Evolutionary conservation across 495 filamentous ascomycete genomes (phyloP), one percentile per base, ranked within the genome.

Genomic region (Penicillium turbatum): DNA sequence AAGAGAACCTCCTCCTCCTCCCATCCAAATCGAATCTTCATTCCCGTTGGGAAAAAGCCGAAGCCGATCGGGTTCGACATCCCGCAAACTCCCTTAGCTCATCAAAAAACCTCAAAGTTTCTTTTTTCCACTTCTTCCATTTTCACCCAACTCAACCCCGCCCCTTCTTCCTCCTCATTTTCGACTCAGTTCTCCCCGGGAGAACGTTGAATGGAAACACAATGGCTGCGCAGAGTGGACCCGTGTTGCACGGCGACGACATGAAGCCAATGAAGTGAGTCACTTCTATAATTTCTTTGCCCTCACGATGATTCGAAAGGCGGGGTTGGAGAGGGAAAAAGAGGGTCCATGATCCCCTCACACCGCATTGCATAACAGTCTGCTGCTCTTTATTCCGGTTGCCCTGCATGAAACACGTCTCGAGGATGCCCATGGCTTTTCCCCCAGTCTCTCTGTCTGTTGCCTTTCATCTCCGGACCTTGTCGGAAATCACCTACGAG

Each of bases 201-300:
- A 60, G 54, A 59, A 37, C 53, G 47, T 71, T 72, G 68, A 53
- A 78, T 78, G 75, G 73, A 70, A 75, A 60, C 54, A 57, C 64
- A 64, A 76, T 76, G 73, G 72, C 75, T 64, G 60, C 72, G 67
- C 72, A 74, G 59, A 73, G 70, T 63, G 72, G 70, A 65, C 67
- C 71, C 64, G 78, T 78, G 61, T 72, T 74, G 64, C 72, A 77
- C 59, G 71, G 71, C 38, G 76, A 81, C 57, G 76, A 81, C 57
- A 75, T 82, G 66, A 77, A 78, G 63, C 74, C 78, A 61, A 71
- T 75, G 54, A 72, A 73, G 62, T 64, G 54, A 64, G 63, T 59
- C 51, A 45, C 31, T 13, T 47, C 16, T 42, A 21, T 35, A n/a
- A 9, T 37, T 31, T 15, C 27, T 42, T 38, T 32, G 6, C 41